Base-by-base conservation (phyloP, 2,329 filamentous ascomycete species). In the Drechslerella dactyloides region DNA sequence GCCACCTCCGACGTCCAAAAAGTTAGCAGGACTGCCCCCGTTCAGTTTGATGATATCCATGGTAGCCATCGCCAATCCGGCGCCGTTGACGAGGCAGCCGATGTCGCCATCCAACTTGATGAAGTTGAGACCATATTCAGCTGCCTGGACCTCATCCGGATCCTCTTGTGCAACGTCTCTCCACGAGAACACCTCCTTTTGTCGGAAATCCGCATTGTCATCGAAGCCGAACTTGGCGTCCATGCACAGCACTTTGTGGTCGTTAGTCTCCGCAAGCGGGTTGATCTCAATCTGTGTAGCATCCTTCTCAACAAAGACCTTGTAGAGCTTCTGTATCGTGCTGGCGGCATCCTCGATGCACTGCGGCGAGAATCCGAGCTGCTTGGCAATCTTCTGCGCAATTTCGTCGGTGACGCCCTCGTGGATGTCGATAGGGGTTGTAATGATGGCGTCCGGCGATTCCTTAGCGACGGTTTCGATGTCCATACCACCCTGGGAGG, bases 1-100 rank as follows among this genome's bases (percentile, higher is more conserved):
- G 84, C 94, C 94, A 81, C 94, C 94, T 79, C 94, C 94, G 77
- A 99, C 94, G 81, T 99, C 94, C 77, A 99, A 86, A 88, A 99
- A 99, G 87, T 99, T 99, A 78, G 94, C 94, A 74, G 94, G 94
- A 79, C 87, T 85, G 75, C 94, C 94, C 77, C 94, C 94, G 83
- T 97, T 99, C 75, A 99, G 87, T 88, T 99, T 97, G 87, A 99
- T 99, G 82, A 99, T 97, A 82, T 99, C 94, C 94, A 99, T 99
- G 81, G 94, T 99, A 75, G 94, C 94, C 94, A 99, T 99, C 83
- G 94, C 94, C 76, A 99, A 90, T 84, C 94, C 94, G 78, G 94
- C 94, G 81, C 94, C 94, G 84, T 99, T 99, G 84, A 99, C 81
- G 73, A 97, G 86, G 85, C 94, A 99, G 82, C 94, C 94, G 80